Conservation (phyloP, 257 asterid genomes). For the Mentha longifolia region DNA sequence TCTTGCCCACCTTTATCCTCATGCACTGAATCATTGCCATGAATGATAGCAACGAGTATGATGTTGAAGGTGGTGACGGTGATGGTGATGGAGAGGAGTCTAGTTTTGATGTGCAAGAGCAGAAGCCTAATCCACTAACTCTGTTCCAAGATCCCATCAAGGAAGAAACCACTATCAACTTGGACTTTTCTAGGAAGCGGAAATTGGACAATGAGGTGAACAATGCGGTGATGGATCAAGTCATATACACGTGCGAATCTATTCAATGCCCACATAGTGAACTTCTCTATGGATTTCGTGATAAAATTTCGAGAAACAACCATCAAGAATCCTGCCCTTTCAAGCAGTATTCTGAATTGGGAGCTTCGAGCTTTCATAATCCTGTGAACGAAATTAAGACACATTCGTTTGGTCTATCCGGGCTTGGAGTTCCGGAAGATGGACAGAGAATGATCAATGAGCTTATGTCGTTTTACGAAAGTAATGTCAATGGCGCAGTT, state of each 20-base stretch:
- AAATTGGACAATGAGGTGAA: slow-evolving; percentile 49
- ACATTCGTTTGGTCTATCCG: slow-evolving; percentile 51
- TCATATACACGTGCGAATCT: slow-evolving; percentile 71
- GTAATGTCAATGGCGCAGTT: slow-evolving; percentile 29
- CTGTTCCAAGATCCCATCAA: slow-evolving; percentile 32
- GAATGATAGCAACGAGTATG: slow-evolving; percentile 73
- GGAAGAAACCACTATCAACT: slow-evolving; percentile 48
- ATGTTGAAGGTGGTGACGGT: slow-evolving; percentile 65
- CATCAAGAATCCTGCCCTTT: slow-evolving; percentile 73
- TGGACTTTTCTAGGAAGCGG: slow-evolving; percentile 70
- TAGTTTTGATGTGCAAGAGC: slow-evolving; percentile 63
- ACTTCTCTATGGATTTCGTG: slow-evolving; percentile 61
- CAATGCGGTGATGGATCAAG: slow-evolving; percentile 50
- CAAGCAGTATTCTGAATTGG: slow-evolving; percentile 42
- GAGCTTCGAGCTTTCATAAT: slow-evolving; percentile 43
- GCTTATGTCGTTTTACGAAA: slow-evolving; percentile 71
- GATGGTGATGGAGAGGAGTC: slow-evolving; percentile 30
- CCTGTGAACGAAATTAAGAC: slow-evolving; percentile 51
- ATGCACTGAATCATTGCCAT: slow-evolving; percentile 50
- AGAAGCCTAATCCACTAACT: slow-evolving; percentile 60
- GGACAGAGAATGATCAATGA: slow-evolving; percentile 71
- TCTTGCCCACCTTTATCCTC: slow-evolving; percentile 58
- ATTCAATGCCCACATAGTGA: slow-evolving; percentile 73
- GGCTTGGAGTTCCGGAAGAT: slow-evolving; percentile 78
- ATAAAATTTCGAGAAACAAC: slow-evolving; percentile 61